These are phyloP conservation scores for Dioscorea cayenensis DNA, from an alignment of 116 monocot genomes.

Conservation along the genomic window DNA sequence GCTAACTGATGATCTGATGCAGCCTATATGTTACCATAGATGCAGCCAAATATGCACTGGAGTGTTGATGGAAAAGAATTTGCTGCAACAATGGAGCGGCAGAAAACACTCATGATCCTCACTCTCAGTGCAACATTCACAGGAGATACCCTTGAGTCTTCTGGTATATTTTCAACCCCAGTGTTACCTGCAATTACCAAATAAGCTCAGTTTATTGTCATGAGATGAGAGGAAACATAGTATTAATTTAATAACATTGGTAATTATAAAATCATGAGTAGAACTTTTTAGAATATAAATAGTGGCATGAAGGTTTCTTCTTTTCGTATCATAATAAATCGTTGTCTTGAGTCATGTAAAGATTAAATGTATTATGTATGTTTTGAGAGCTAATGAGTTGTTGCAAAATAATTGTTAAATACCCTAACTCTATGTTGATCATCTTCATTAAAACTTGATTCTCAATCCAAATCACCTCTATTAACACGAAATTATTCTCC, in stretches of 20 bases:
- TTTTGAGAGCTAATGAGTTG: too few relatives aligned
- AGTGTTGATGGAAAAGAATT: conserved; percentile 88
- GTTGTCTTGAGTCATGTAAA: too few relatives aligned
- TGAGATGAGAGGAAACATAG: neutral
- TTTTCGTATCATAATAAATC: too few relatives aligned
- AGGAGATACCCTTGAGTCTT: conserved; percentile 56
- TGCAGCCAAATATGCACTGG: conserved; percentile 97
- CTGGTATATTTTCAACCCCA: conserved; percentile 52
- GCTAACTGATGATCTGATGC: neutral
- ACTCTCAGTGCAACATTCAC: conserved; percentile 57
- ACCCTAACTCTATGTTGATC: too few relatives aligned
- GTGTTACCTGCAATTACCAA: conserved; percentile 41
- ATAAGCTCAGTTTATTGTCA: neutral
- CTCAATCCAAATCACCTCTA: too few relatives aligned
- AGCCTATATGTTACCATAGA: conserved; percentile 59
- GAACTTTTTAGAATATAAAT: too few relatives aligned
- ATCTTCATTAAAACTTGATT: too few relatives aligned
- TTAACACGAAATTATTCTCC: too few relatives aligned
- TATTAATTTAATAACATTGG: neutral
- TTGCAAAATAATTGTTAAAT: too few relatives aligned
- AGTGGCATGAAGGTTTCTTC: too few relatives aligned
- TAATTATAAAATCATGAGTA: neutral
- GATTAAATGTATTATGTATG: too few relatives aligned
- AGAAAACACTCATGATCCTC: conserved; percentile 87
- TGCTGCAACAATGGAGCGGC: conserved; percentile 85